These are phyloP conservation scores for Prorocentrum cordatum DNA, from an alignment of 169 alveolate genomes.

Conservation along the genomic window DNA sequence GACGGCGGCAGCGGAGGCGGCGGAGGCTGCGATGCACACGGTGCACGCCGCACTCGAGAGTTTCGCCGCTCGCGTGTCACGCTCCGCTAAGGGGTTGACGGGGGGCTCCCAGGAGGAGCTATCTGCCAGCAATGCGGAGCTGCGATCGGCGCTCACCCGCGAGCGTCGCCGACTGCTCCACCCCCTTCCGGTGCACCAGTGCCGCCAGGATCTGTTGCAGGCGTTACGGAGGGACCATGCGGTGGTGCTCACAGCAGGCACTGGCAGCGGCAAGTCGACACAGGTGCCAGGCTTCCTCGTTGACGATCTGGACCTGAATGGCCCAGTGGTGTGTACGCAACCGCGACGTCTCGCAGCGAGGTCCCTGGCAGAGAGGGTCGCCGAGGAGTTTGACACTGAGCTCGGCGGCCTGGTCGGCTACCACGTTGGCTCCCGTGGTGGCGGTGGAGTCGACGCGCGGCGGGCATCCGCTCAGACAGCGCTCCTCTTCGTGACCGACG, in stretches of 20 bases:
- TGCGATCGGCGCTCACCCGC: no score
- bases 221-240: background rate
- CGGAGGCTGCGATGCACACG: no score
- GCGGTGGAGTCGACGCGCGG: no score
- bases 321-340: background rate
- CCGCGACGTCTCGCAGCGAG: background rate
- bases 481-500: background rate
- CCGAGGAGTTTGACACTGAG: background rate
- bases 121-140: no score
- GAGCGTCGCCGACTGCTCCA: no score
- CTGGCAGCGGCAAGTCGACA: background rate
- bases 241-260: background rate
- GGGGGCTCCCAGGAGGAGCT: no score
- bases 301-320: background rate
- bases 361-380: background rate
- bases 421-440: background rate
- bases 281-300: background rate
- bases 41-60: no score
- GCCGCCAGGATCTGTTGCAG: background rate
- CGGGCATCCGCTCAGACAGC: background rate
- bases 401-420: background rate
- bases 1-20: no score
- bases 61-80: no score
- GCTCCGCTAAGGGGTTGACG: no score
- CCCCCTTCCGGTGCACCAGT: background rate